A percentile compares a stretch with the other conserved stretches of the same genome.
Conservation (phyloP, 805 yeast genomes). For the Kodamaea nitidulidarum region DNA sequence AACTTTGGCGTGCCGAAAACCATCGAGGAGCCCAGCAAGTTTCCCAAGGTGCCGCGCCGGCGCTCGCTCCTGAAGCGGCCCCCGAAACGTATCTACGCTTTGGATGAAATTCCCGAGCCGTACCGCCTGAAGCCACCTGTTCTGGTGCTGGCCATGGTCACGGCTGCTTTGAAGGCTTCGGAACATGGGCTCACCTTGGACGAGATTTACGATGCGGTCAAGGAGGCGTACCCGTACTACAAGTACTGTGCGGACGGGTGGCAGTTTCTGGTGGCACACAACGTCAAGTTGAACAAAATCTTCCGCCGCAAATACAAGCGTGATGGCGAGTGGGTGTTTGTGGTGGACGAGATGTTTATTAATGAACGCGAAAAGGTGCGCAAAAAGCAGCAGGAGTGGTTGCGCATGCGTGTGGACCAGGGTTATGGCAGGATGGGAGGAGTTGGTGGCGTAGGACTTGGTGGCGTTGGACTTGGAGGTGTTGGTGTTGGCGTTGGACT, state of each 20-base stretch:
- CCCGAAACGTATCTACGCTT: constrained; percentile 60
- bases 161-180: constrained; percentile 63
- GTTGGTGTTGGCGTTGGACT: too few species aligned
- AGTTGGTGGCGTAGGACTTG: too few species aligned
- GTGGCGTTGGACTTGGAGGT: too few species aligned
- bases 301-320: constrained; percentile 69
- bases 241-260: constrained; percentile 95
- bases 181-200: constrained; percentile 59
- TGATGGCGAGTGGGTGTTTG: constrained; percentile 96
- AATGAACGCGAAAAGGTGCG: constrained; percentile 77
- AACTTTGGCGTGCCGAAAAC: constrained; percentile 33
- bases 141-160: constrained; percentile 76
- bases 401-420: constrained; percentile 17
- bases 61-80: constrained; percentile 44
- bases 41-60: constrained; percentile 32
- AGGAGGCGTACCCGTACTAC: constrained; percentile 86
- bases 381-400: constrained; percentile 53
- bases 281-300: constrained; percentile 78
- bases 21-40: constrained; percentile 24
- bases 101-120: constrained; percentile 87
- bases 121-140: constrained; percentile 79
- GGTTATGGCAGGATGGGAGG: background rate
- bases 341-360: constrained; percentile 78
- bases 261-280: constrained; percentile 93
- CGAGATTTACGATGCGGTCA: constrained; percentile 83